Conservation (phyloP, 176 grass and related monocot genomes). For the Triticum urartu region DNA sequence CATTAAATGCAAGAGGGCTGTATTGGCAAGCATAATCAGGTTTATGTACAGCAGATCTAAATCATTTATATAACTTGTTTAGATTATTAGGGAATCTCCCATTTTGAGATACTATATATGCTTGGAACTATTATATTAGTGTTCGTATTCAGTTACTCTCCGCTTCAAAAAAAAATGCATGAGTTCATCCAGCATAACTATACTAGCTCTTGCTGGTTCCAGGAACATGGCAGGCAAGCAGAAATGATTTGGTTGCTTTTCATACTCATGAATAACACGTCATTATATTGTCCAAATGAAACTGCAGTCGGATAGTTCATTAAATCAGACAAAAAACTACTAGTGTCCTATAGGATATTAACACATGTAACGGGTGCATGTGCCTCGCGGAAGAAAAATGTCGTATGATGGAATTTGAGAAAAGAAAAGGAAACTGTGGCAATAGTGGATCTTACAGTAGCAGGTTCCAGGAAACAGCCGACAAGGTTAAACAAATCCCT, state of each 20-base stretch:
- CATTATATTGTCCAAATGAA: background rate
- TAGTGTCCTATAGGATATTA: background rate
- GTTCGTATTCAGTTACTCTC: background rate
- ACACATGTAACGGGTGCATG: constrained; percentile 10
- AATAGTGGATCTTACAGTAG: constrained; percentile 69
- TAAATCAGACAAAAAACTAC: background rate
- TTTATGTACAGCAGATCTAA: background rate
- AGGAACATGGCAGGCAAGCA: background rate
- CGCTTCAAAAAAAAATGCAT: background rate
- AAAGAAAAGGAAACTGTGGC: background rate
- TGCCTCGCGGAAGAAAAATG: background rate
- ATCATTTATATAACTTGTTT: background rate
- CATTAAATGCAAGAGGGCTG: constrained; percentile 10
- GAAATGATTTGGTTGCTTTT: constrained; percentile 18
- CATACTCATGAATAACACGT: constrained; percentile 9
- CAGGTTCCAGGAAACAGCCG: constrained; percentile 87
- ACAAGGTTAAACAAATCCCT: constrained; percentile 95
- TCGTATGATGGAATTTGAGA: background rate
- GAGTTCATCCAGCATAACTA: background rate
- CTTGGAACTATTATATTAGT: background rate
- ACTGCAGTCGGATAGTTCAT: background rate
- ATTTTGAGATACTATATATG: background rate
- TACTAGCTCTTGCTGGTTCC: background rate
- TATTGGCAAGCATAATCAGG: background rate
- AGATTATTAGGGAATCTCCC: background rate